Base-by-base conservation (phyloP, 306 rosid genomes). In the Ammopiptanthus mongolicus region DNA sequence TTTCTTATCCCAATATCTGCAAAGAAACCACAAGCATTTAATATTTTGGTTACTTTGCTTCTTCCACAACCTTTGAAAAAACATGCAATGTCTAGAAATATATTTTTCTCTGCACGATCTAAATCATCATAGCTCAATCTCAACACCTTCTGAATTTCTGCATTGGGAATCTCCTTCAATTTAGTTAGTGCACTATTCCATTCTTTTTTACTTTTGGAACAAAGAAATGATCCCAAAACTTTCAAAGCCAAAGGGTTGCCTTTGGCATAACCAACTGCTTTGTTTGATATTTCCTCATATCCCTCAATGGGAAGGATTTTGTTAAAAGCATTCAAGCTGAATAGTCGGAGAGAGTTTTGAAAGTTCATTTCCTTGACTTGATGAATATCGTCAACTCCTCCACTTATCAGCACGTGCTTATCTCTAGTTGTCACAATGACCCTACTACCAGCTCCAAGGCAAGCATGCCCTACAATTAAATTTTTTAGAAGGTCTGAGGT, bases 301-400 rank as follows among this genome's bases (percentile, higher is more conserved):
- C 17, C 68, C 2, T 17, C 0, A 22, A 1, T 0, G 1, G 78
- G 78, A 14, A 8, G 1, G 5, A 1, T 3, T 0, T 42, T 42
- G 2, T 46, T 23, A 28, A 85, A 85, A 31, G 84, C 84, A 37
- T 79, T 47, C 17, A 25, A 65, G 53, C 77, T 36, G 21, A 82
- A 82, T 60, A 68, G 62, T 14, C 17, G 8, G 4, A 44, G 73
- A 3, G 82, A 73, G 29, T 66, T 39, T 18, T 58, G 1, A 6
- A 5, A 71, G 39, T 15, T 65, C 75, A 82, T 68, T 33, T 77
- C 0, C 23, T 71, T 65, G 0, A 71, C 44, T 46, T 77, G 36
- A 19, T 82, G 42, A 39, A 82, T 72, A n/a, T 23, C 3, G 0
- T 77, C 3, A 53, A 33, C 23, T 17, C 22, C 21, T 51, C 41